A percentile compares a stretch with the other conserved stretches of the same genome.
Evolutionary conservation across 225 moss, liverwort and hornwort genomes (phyloP).

Genomic region (Bryoerythrophyllum caledonicum): DNA sequence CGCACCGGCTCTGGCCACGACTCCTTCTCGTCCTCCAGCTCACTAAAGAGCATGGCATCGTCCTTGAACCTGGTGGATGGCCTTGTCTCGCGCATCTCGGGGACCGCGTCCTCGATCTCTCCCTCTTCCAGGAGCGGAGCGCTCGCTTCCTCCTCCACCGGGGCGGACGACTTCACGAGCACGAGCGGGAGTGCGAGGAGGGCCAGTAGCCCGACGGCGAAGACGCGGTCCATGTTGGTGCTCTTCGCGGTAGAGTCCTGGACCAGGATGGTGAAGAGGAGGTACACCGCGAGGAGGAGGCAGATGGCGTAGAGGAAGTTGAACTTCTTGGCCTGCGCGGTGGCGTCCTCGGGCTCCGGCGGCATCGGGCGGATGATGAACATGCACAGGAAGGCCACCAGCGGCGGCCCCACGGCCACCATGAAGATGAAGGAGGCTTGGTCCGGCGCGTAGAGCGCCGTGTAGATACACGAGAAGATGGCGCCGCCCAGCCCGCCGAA

Average conservation of each 20-base stretch:
- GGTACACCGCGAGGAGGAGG: conserved; percentile 68
- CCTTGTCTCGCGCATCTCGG: background rate
- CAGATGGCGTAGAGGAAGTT: conserved; percentile 70
- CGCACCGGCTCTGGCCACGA: conserved; percentile 50
- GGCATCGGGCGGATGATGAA: conserved; percentile 65
- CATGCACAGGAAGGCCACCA: conserved; percentile 66
- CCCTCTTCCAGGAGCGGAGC: conserved; percentile 56
- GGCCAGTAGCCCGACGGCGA: conserved; percentile 57
- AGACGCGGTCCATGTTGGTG: conserved; percentile 23
- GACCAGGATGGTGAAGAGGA: conserved; percentile 61
- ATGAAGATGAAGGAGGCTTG: conserved; percentile 86
- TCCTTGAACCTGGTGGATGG: conserved; percentile 35
- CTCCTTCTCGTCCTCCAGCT: conserved; percentile 82
- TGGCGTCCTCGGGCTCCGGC: conserved; percentile 39
- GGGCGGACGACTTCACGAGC: conserved; percentile 27
- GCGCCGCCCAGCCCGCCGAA: conserved; percentile 91
- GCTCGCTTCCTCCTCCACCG: conserved; percentile 44
- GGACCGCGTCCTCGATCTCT: conserved; percentile 25
- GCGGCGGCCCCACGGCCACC: conserved; percentile 70
- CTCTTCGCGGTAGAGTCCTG: conserved; percentile 45
- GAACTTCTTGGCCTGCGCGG: conserved; percentile 57
- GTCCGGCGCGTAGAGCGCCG: conserved; percentile 80
- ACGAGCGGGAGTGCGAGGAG: conserved; percentile 66
- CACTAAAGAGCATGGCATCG: conserved; percentile 74
- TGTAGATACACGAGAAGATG: conserved; percentile 80